These are phyloP conservation scores for Nemania serpens DNA, from an alignment of 2,329 filamentous ascomycete species.

Conservation along the genomic window DNA sequence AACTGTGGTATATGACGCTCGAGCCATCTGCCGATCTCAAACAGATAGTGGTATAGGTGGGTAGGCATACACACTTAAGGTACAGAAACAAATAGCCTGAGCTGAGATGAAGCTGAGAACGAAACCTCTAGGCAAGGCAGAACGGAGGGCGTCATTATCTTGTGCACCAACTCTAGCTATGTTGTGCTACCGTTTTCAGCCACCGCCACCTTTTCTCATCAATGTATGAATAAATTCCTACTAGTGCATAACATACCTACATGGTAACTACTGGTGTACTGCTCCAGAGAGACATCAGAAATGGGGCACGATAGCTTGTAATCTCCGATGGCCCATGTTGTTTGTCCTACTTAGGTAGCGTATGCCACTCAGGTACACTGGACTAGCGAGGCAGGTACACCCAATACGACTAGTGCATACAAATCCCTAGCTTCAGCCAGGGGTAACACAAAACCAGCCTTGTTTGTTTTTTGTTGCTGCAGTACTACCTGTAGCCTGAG, in stretches of 20 bases:
- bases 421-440: no score
- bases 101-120: conserved; percentile 19
- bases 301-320: conserved; percentile 17
- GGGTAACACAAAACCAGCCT: no score
- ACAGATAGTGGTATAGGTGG: neutral
- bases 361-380: no score
- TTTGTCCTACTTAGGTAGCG: neutral
- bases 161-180: neutral
- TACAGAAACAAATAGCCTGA: conserved; percentile 12
- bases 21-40: neutral
- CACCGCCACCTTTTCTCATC: no score
- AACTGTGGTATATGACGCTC: no score
- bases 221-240: no score
- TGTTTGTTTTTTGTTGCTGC: neutral
- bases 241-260: no score
- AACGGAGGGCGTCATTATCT: neutral
- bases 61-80: neutral
- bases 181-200: no score
- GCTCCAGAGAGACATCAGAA: conserved; percentile 2
- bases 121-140: conserved; percentile 11
- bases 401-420: no score
- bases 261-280: no score
- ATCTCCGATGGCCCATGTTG: conserved; percentile 27
- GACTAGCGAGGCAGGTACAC: no score
- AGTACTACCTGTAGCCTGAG: no score